Conservation (phyloP, 345 rosid species). For the Camelina sativa region DNA sequence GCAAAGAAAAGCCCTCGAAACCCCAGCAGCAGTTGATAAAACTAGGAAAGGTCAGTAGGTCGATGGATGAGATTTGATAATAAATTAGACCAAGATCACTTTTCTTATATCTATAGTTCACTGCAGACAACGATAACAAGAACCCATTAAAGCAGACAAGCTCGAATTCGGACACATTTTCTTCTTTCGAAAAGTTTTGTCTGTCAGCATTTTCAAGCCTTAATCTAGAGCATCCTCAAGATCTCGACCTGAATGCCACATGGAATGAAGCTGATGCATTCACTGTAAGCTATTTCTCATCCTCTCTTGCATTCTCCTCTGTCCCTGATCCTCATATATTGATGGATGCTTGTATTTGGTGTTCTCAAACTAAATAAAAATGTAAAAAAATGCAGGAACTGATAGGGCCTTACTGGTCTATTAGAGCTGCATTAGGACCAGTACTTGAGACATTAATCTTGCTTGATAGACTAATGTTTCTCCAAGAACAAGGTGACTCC, state of each 20-base stretch:
- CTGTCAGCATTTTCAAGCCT: conserved; percentile 74
- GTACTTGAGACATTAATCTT: conserved; percentile 79
- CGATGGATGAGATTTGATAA: conserved; percentile 12
- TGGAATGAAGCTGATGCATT: conserved; percentile 73
- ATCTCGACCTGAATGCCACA: conserved; percentile 52
- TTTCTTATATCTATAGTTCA: conserved; percentile 26
- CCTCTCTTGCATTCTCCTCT: not conserved
- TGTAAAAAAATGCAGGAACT: conserved; percentile 55
- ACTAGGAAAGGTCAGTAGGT: conserved; percentile 31
- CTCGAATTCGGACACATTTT: conserved; percentile 46
- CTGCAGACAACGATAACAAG: conserved; percentile 37
- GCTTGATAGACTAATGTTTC: conserved; percentile 87
- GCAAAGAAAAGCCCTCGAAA: conserved; percentile 56
- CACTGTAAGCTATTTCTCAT: conserved; percentile 53
- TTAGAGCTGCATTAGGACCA: conserved; percentile 90
- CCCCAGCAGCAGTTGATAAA: conserved; percentile 17
- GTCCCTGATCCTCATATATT: conserved; percentile 1
- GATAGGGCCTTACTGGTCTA: conserved; percentile 90
- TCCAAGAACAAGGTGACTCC: conserved; percentile 74
- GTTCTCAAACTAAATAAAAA: not conserved
- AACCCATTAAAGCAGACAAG: conserved; percentile 31
- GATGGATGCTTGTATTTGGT: conserved; percentile 27
- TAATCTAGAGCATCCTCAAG: conserved; percentile 57
- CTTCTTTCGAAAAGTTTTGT: conserved; percentile 65
- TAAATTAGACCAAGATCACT: conserved; percentile 12